A percentile compares a stretch with the other conserved stretches of the same genome.
phyloP scores from a whole-genome alignment of 805 yeast genomes.

The Metschnikowia cerradonensis region DNA sequence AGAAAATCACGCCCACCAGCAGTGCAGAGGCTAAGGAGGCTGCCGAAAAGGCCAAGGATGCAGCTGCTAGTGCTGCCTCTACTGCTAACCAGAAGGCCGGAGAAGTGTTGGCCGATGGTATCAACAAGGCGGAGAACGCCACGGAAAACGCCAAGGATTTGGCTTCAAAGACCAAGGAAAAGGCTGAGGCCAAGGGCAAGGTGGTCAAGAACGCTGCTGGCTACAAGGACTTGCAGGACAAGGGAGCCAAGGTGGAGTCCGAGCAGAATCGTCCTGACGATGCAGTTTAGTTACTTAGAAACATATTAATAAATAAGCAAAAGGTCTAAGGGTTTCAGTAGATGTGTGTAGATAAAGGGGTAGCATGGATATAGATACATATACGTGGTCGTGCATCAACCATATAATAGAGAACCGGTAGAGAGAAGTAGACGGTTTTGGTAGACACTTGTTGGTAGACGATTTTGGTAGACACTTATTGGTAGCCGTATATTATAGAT shows the following conservation, averaged over 20 bases:
- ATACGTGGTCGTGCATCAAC: too few relatives aligned
- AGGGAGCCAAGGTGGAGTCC: constrained; percentile 38
- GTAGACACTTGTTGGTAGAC: too few relatives aligned
- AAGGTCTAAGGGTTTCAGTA: too few relatives aligned
- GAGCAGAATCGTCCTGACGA: constrained; percentile 48
- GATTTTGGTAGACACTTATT: too few relatives aligned
- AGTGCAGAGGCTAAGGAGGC: constrained; percentile 10
- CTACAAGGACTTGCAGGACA: constrained; percentile 39
- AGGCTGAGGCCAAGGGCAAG: constrained; percentile 18
- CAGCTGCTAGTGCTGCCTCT: constrained; percentile 4
- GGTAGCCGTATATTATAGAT: too few relatives aligned
- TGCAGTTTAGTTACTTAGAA: constrained; percentile 25
- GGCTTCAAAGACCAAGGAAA: constrained; percentile 8
- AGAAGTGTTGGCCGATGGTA: constrained; percentile 30
- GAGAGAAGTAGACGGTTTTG: too few relatives aligned
- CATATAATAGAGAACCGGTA: too few relatives aligned
- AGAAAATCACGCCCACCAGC: constrained; percentile 12
- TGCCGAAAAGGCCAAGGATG: constrained; percentile 2
- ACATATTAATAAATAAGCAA: too few relatives aligned
- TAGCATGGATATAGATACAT: too few relatives aligned
- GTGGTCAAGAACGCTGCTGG: constrained; percentile 31
- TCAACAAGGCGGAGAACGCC: constrained; percentile 20
- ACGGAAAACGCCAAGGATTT: constrained; percentile 15
- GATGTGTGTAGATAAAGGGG: too few relatives aligned
- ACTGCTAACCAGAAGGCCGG: constrained; percentile 24